Evolutionary conservation across 257 asterid species (phyloP).

Genomic region (Misopates orontium): DNA sequence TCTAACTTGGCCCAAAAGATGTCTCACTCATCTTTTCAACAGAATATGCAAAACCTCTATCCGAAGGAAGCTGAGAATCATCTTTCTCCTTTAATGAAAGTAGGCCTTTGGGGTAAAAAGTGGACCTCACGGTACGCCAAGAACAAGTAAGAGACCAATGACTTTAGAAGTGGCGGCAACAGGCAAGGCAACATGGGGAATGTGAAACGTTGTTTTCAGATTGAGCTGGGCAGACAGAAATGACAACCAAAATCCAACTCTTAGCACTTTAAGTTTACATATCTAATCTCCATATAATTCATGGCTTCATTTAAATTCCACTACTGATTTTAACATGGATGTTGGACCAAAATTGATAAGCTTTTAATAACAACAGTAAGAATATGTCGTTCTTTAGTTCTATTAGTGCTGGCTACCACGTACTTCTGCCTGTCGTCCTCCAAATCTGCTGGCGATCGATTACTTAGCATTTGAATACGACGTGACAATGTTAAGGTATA

Average conservation of each 20-base stretch:
- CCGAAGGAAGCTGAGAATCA: slow-evolving; percentile 12
- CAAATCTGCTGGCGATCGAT: too few species aligned
- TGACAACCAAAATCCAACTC: slow-evolving; percentile 18
- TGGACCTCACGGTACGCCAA: slow-evolving; percentile 9
- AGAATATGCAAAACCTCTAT: slow-evolving; percentile 17
- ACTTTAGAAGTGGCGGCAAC: too few species aligned
- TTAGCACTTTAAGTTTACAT: not conserved
- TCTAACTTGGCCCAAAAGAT: slow-evolving; percentile 10
- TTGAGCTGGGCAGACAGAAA: slow-evolving; percentile 18
- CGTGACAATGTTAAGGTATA: too few species aligned
- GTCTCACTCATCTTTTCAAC: slow-evolving; percentile 1
- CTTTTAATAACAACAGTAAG: too few species aligned
- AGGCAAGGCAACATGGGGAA: slow-evolving; percentile 31
- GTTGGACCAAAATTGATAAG: not conserved
- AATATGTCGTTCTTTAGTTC: too few species aligned
- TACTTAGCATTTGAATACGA: too few species aligned
- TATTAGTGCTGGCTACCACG: too few species aligned
- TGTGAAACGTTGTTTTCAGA: slow-evolving; percentile 28
- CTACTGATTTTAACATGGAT: not conserved
- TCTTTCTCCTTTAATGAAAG: slow-evolving; percentile 6
- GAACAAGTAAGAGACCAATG: too few species aligned
- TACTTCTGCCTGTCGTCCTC: too few species aligned
- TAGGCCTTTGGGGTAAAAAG: slow-evolving; percentile 18
- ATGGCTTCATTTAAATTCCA: too few species aligned
- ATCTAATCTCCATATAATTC: slow-evolving; percentile 2